A percentile compares a stretch with the other conserved stretches of the same genome.
phyloP scores from a whole-genome alignment of 352 stramenopile genomes.

The Halophytophthora batemanensis region DNA sequence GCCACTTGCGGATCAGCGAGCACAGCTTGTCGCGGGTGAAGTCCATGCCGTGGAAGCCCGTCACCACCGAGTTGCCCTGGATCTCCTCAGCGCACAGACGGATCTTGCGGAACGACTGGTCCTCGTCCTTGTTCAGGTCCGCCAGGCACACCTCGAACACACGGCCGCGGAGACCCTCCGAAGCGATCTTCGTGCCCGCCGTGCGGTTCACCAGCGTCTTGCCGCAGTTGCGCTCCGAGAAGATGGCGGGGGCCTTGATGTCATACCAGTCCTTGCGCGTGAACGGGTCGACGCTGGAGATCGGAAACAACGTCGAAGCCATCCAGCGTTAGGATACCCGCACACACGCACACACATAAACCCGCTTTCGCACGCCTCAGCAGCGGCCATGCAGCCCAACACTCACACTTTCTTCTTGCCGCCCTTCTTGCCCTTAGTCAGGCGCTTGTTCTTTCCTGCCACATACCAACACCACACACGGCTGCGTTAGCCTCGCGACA shows the following conservation, averaged over 20 bases:
- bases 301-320: constrained; percentile 6
- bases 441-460: constrained; percentile 89
- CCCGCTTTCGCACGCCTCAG: too few relatives aligned
- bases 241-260: constrained; percentile 98
- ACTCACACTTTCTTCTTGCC: constrained; percentile 92
- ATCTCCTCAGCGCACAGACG: constrained; percentile 99
- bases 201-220: constrained; percentile 99
- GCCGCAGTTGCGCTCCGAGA: constrained; percentile 95
- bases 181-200: constrained; percentile 95
- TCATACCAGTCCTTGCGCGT: constrained; percentile 97
- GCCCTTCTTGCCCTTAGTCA: constrained; percentile 91
- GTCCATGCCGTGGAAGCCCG: constrained; percentile 92
- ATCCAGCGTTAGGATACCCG: constrained; percentile 6
- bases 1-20: constrained; percentile 99
- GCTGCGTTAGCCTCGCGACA: constrained; percentile 18
- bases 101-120: constrained; percentile 98
- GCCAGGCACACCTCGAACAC: constrained; percentile 98
- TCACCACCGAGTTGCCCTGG: constrained; percentile 86
- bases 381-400: neutral
- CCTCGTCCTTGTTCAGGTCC: constrained; percentile 99
- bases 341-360: neutral
- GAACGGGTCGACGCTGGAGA: constrained; percentile 95
- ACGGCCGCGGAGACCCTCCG: constrained; percentile 97
- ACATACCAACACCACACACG: constrained; percentile 9
- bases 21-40: constrained; percentile 99